Base-by-base conservation (phyloP, 75 land plant genomes). In the Cryptomeria japonica region DNA sequence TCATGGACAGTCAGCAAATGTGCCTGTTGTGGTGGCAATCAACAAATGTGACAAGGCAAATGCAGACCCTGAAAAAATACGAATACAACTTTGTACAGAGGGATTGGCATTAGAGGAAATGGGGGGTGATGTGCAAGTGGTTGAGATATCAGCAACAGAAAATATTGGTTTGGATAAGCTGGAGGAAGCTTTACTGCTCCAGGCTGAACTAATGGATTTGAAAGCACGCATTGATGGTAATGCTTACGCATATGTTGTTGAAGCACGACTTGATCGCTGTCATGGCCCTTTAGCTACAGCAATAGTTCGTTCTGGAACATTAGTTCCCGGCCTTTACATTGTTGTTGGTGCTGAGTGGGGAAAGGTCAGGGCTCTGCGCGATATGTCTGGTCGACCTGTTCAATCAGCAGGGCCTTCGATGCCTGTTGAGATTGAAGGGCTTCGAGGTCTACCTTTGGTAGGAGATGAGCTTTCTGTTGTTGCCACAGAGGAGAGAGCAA, bases 311-410 rank as follows among this genome's bases (percentile, higher is more conserved):
- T 93, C 95, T 78, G 99, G 99, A 86, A 93, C 94, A 11, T 88
- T 98, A 68, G 79, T 86, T 37, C 89, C 91, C 86, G 99, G 99
- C 41, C 92, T 92, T 88, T 87, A 94, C 90, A 89, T 98, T 89
- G 99, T 96, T 86, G 95, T 97, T 46, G 99, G 99, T 49, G 91
- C 91, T n/a, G 95, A 97, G 80, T 98, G 99, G 99, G 99, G 99
- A 7, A 93, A 92, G 76, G 93, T 98, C 83, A 94, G 99, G 70
- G 92, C 91, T 85, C 91, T 98, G 32, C 90, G 94, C 84, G 99
- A 95, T 88, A 95, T 93, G 96, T 39, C 64, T 37, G 96, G 96
- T 25, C 92, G 79, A 42, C 84, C 83, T 44, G 86, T 88, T 19
- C 84, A 88, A 2, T 84, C 91, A 42, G 97, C 94, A 14, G 89